phyloP scores from a whole-genome alignment of 78 protist genomes.

The Creolimax fragrantissima region DNA sequence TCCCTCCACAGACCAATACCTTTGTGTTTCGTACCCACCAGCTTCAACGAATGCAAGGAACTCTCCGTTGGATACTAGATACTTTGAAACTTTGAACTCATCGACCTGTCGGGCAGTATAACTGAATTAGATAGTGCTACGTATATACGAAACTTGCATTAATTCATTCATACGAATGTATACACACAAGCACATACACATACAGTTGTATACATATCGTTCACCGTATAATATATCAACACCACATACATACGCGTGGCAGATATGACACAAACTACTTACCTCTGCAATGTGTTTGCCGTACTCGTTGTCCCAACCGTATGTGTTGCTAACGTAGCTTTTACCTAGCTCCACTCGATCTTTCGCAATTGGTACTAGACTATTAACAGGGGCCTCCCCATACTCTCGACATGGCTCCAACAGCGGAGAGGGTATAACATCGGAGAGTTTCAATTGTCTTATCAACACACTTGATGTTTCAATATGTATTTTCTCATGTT shows the following conservation, averaged over 20 bases:
- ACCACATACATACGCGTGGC: background rate
- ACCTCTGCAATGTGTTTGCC: constrained; percentile 16
- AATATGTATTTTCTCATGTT: constrained; percentile 66
- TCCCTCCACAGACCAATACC: background rate
- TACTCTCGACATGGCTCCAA: background rate
- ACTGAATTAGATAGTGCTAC: no score
- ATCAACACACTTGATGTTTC: constrained; percentile 62
- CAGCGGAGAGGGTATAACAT: background rate
- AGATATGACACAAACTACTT: background rate
- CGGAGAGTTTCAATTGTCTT: constrained; percentile 24
- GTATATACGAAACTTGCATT: background rate
- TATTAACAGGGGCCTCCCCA: background rate
- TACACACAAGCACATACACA: background rate
- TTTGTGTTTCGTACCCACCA: constrained; percentile 22
- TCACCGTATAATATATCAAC: no score
- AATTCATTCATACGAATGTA: background rate
- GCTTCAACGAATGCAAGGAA: constrained; percentile 40
- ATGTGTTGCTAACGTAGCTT: background rate
- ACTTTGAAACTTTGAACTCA: constrained; percentile 35
- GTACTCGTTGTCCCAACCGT: constrained; percentile 64
- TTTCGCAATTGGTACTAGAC: background rate
- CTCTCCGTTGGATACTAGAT: constrained; percentile 48
- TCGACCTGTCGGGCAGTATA: no score
- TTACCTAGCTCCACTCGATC: constrained; percentile 18
- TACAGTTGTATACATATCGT: background rate